These are phyloP conservation scores for Mucor velutinosus DNA, from an alignment of 371 early-diverging fungal genomes.

Conservation along the genomic window DNA sequence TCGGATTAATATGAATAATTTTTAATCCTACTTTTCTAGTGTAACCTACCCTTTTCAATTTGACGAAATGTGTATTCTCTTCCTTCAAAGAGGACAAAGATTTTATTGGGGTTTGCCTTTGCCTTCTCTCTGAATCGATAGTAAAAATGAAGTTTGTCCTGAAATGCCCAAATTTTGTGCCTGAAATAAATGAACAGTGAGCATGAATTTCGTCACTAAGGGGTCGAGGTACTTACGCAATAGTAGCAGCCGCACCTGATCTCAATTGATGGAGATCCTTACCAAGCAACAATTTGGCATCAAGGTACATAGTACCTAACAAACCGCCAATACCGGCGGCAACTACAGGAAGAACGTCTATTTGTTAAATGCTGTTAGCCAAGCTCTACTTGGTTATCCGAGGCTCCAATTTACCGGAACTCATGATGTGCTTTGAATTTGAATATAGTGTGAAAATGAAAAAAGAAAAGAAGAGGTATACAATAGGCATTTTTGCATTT, in stretches of 20 bases:
- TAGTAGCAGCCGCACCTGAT: constrained; percentile 8
- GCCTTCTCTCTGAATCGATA: constrained; percentile 32
- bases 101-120: constrained; percentile 21
- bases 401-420: background rate
- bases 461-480: background rate
- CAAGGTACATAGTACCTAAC: constrained; percentile 37
- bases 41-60: constrained; percentile 26
- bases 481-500: background rate
- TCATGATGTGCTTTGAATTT: background rate
- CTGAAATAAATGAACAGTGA: background rate
- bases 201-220: background rate
- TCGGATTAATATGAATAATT: constrained; percentile 12
- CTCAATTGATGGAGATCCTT: constrained; percentile 28
- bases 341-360: constrained; percentile 18
- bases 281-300: constrained; percentile 25
- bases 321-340: constrained; percentile 26
- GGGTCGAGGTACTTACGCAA: constrained; percentile 11
- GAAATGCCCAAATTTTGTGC: constrained; percentile 15
- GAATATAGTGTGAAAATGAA: background rate
- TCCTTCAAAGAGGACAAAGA: constrained; percentile 35
- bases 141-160: constrained; percentile 28
- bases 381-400: background rate
- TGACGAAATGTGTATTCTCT: constrained; percentile 30
- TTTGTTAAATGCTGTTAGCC: background rate
- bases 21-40: background rate